Conservation (phyloP, 2,329 filamentous ascomycete species). For the Rutstroemia sp. region DNA sequence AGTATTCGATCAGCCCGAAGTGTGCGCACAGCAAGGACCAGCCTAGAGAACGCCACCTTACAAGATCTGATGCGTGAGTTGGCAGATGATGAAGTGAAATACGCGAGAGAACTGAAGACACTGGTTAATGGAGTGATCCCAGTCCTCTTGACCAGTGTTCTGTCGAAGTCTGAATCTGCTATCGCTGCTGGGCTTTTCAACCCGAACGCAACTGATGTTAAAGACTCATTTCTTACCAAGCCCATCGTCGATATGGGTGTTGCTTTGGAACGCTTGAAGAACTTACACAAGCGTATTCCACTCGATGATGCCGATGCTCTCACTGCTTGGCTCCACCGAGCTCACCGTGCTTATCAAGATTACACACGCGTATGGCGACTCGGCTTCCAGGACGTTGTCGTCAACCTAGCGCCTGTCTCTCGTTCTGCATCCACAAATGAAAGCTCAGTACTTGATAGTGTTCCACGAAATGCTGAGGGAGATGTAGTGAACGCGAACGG, state of each 20-base stretch:
- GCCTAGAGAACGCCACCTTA: constrained; percentile 59
- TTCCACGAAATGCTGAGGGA: constrained; percentile 56
- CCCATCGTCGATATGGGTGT: constrained; percentile 94
- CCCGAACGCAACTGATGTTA: constrained; percentile 38
- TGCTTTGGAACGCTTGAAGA: constrained; percentile 75
- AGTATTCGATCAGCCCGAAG: constrained; percentile 73
- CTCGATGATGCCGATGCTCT: constrained; percentile 64
- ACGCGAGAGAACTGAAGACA: constrained; percentile 84
- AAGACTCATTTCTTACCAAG: constrained; percentile 58
- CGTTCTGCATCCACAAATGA: constrained; percentile 44
- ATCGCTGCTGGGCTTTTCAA: constrained; percentile 62
- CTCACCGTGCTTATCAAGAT: constrained; percentile 71
- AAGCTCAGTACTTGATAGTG: constrained; percentile 46
- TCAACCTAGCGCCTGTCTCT: constrained; percentile 74
- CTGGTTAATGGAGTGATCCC: constrained; percentile 93
- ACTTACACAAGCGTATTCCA: constrained; percentile 73
- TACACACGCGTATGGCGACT: constrained; percentile 87
- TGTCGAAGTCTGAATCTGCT: constrained; percentile 61
- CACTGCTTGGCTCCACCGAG: constrained; percentile 72
- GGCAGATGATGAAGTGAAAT: constrained; percentile 75
- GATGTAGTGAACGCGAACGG: constrained; percentile 58
- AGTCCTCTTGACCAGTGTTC: constrained; percentile 77
- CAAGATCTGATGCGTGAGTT: constrained; percentile 75
- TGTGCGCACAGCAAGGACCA: constrained; percentile 64
- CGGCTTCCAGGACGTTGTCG: constrained; percentile 88